Conservation (phyloP, 139 green algal species). For the Chlorella vulgaris region DNA sequence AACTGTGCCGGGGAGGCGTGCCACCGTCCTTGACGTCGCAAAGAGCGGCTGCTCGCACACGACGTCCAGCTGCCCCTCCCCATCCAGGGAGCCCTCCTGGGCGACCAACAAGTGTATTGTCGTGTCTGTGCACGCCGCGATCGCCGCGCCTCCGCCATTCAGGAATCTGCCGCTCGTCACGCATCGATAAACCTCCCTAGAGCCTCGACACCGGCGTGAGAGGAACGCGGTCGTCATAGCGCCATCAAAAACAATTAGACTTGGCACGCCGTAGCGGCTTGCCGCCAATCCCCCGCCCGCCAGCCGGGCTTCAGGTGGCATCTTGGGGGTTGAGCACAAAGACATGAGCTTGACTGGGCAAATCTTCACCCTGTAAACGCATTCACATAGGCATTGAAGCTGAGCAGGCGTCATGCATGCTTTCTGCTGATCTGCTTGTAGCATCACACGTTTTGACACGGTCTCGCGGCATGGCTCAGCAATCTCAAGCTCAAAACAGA, state of each 20-base stretch:
- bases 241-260: no score
- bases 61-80: constrained; percentile 16
- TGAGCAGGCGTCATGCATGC: no score
- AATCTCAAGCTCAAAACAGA: neutral
- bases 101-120: constrained; percentile 4
- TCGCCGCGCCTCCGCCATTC: neutral
- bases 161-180: neutral
- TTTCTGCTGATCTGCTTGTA: neutral
- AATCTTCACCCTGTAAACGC: no score
- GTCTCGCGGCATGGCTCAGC: no score
- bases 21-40: neutral
- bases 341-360: no score
- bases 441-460: neutral
- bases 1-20: neutral
- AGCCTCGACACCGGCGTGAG: no score
- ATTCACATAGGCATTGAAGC: no score
- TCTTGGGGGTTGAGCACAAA: no score
- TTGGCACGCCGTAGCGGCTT: no score
- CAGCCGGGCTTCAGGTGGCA: no score
- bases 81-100: neutral
- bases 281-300: no score
- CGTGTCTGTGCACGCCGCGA: neutral
- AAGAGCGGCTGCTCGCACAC: constrained; percentile 24
- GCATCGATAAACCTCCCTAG: neutral
- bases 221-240: neutral